A percentile compares a stretch with the other conserved stretches of the same genome.
Evolutionary conservation across 2,329 filamentous ascomycete species (phyloP).

Genomic region (Furcasterigmium furcatum): DNA sequence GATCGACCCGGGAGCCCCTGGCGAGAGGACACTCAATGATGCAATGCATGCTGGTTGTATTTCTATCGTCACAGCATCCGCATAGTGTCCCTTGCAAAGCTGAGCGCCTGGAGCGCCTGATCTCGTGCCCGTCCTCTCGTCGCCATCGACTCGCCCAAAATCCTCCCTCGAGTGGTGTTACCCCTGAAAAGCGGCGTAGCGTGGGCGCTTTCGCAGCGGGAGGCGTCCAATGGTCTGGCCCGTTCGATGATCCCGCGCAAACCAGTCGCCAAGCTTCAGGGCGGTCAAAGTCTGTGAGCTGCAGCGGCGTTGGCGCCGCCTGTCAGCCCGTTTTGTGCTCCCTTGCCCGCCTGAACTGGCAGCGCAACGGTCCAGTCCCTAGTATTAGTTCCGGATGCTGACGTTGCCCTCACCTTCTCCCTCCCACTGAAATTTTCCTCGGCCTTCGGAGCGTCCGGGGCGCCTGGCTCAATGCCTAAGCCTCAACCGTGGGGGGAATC

Average conservation of each 20-base stretch:
- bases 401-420: not conserved
- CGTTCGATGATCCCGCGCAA: conserved; percentile 3
- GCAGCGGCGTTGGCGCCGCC: not conserved
- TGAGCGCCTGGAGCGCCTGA: not conserved
- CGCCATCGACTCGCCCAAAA: not conserved
- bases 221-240: conserved; percentile 2
- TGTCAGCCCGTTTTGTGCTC: not conserved
- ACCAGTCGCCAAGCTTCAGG: not conserved
- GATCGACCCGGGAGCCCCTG: not conserved
- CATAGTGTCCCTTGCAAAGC: not conserved
- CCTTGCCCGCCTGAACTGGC: not conserved
- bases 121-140: too few relatives aligned
- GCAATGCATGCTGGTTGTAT: not conserved
- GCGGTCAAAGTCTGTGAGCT: not conserved
- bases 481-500: not conserved
- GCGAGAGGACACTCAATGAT: not conserved
- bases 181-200: conserved; percentile 1
- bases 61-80: not conserved
- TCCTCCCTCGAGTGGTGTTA: not conserved
- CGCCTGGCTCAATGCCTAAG: not conserved
- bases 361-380: not conserved
- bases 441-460: not conserved
- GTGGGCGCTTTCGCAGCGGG: not conserved
- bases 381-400: too few relatives aligned
- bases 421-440: not conserved